Evolutionary conservation across 2,329 filamentous ascomycete species (phyloP).

Genomic region (Blastomyces silverae): DNA sequence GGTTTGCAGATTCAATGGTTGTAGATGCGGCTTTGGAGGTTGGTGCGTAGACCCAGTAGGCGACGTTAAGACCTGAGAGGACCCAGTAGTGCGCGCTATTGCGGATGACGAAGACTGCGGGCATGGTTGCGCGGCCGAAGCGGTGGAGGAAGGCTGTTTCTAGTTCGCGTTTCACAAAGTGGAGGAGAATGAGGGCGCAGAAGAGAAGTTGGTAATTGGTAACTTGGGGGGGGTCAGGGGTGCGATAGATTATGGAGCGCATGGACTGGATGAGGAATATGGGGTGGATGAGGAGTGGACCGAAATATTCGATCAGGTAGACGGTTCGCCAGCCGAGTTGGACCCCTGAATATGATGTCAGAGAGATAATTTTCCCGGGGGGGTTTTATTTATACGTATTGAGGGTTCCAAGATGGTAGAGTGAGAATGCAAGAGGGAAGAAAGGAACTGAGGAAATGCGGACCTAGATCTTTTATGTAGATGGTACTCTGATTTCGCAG

Average conservation of each 20-base stretch:
- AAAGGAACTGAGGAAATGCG: constrained; percentile 26
- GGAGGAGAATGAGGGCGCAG: constrained; percentile 65
- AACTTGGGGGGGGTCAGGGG: constrained; percentile 43
- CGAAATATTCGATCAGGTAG: constrained; percentile 91
- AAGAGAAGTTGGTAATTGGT: constrained; percentile 66
- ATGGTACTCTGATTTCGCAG: constrained; percentile 56
- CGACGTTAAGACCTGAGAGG: constrained; percentile 70
- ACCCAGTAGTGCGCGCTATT: constrained; percentile 95
- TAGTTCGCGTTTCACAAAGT: constrained; percentile 92
- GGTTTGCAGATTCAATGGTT: constrained; percentile 34
- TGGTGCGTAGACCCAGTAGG: constrained; percentile 78
- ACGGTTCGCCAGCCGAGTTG: constrained; percentile 92
- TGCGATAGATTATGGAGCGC: constrained; percentile 65
- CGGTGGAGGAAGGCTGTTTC: constrained; percentile 94
- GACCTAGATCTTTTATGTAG: constrained; percentile 90
- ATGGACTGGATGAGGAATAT: constrained; percentile 55
- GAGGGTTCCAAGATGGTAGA: neutral
- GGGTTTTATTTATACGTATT: constrained; percentile 15
- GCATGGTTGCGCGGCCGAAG: constrained; percentile 94
- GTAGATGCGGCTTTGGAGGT: constrained; percentile 57
- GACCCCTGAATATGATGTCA: constrained; percentile 53
- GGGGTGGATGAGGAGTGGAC: constrained; percentile 80
- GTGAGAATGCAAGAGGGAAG: neutral
- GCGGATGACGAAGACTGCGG: constrained; percentile 80
- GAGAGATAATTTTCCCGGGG: constrained; percentile 2